Evolutionary conservation across 1,284 basidiomycete genomes (phyloP).

Genomic region (Pulveroboletus sp.): DNA sequence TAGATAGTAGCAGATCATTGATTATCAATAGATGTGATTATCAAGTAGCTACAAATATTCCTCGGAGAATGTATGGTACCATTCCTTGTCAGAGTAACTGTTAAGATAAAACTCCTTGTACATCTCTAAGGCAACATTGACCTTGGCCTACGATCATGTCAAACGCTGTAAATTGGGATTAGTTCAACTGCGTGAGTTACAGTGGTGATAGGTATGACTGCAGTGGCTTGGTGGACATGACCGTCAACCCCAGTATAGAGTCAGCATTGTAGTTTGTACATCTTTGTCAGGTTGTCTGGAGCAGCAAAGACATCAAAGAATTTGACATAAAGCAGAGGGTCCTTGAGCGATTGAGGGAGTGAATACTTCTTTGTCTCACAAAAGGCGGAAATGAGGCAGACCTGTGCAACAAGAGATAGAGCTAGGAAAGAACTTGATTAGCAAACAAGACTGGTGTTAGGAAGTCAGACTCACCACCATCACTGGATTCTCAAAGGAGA

Average conservation of each 20-base stretch:
- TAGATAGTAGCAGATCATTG: no score
- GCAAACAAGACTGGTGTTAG: no score
- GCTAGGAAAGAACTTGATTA: neutral
- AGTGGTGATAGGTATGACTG: neutral
- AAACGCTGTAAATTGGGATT: neutral
- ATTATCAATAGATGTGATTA: no score
- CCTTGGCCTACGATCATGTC: neutral
- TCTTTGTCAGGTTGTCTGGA: neutral
- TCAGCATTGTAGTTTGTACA: neutral
- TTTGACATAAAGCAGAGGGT: neutral
- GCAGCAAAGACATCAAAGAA: neutral
- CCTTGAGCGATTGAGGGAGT: neutral
- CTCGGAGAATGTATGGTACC: neutral
- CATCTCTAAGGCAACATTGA: neutral
- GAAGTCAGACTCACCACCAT: neutral
- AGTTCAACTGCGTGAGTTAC: slow-evolving; percentile 1
- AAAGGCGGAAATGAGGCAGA: neutral
- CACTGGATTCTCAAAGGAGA: neutral
- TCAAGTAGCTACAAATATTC: neutral
- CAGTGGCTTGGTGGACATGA: accelerated
- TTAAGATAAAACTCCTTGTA: slow-evolving; percentile 4
- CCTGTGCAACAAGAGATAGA: neutral
- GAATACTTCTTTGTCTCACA: neutral
- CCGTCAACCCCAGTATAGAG: neutral
- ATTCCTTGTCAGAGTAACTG: slow-evolving; percentile 1